A percentile compares a stretch with the other conserved stretches of the same genome.
Conservation (phyloP, 495 filamentous ascomycete species). For the Hypoxylon intermedium region DNA sequence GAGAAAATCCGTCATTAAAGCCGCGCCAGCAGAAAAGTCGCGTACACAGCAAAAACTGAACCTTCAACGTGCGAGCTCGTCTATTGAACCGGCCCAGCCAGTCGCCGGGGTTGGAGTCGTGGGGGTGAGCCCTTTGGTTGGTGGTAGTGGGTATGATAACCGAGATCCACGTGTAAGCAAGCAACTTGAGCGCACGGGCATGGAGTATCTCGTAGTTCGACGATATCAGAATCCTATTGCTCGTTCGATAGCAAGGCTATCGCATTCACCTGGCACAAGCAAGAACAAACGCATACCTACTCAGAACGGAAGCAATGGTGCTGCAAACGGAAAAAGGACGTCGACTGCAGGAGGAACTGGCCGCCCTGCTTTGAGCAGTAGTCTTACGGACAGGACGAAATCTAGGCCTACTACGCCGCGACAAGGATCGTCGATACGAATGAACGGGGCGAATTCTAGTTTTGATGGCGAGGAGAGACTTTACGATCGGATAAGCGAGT, state of each 20-base stretch:
- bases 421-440: constrained; percentile 39
- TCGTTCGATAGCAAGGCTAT: constrained; percentile 61
- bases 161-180: constrained; percentile 62
- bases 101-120: constrained; percentile 47
- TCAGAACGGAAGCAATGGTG: constrained; percentile 38
- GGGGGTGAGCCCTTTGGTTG: constrained; percentile 46
- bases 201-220: constrained; percentile 72
- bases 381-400: constrained; percentile 37
- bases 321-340: constrained; percentile 35
- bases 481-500: constrained; percentile 50
- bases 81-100: constrained; percentile 62
- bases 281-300: constrained; percentile 54
- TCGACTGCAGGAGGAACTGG: constrained; percentile 36
- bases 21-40: constrained; percentile 59
- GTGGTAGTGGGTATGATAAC: constrained; percentile 51
- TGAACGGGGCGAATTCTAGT: constrained; percentile 47
- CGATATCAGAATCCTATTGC: constrained; percentile 71
- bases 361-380: constrained; percentile 51
- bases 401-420: constrained; percentile 43
- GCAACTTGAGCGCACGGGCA: constrained; percentile 66
- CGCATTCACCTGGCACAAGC: constrained; percentile 55
- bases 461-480: constrained; percentile 48
- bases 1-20: constrained; percentile 35
- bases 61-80: constrained; percentile 71
- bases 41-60: constrained; percentile 76